phyloP scores from a whole-genome alignment of 495 filamentous ascomycete genomes.

The Clohesyomyces aquaticus region DNA sequence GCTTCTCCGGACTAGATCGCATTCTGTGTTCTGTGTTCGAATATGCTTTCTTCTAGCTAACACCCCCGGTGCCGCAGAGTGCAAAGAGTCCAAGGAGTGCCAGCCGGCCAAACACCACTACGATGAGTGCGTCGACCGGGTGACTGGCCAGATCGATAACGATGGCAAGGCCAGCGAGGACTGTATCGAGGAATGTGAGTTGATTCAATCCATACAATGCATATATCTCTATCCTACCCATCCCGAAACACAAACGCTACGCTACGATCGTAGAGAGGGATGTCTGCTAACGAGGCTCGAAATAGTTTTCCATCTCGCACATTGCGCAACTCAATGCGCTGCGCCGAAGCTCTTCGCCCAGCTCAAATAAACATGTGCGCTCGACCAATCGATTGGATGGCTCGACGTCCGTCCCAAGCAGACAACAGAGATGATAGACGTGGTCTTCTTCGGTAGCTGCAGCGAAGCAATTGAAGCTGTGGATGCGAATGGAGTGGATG shows the following conservation, averaged over 20 bases:
- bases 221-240: no score
- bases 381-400: not conserved
- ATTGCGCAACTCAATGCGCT: conserved; percentile 89
- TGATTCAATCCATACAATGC: conserved; percentile 3
- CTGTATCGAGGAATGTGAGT: conserved; percentile 98
- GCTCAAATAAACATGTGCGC: conserved; percentile 77
- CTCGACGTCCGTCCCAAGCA: not conserved
- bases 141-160: conserved; percentile 73
- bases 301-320: conserved; percentile 98
- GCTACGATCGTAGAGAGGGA: no score
- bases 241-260: no score
- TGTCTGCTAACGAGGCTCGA: no score
- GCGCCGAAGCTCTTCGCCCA: conserved; percentile 91
- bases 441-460: not conserved
- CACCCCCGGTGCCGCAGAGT: conserved; percentile 62
- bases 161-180: conserved; percentile 76
- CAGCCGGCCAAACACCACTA: conserved; percentile 92
- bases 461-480: no score
- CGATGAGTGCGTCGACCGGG: conserved; percentile 95
- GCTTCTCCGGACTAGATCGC: no score
- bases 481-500: conserved; percentile 10
- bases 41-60: not conserved
- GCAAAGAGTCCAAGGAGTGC: conserved; percentile 81
- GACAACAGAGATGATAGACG: not conserved
- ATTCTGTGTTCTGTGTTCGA: no score